phyloP scores from a whole-genome alignment of 2,329 filamentous ascomycete genomes.

The Botrytis sinoallii region DNA sequence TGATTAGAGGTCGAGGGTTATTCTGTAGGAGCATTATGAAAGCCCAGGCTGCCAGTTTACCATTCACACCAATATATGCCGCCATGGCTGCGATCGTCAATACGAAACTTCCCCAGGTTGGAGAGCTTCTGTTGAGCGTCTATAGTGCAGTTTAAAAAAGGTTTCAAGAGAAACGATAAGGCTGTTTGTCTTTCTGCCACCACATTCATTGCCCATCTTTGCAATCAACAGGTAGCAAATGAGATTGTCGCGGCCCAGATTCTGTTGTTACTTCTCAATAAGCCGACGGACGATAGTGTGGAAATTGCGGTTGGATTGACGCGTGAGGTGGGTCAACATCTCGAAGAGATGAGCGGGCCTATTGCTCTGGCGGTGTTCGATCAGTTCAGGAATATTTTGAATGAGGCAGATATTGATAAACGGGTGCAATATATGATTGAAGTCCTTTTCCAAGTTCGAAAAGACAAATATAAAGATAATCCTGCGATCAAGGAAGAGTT shows the following conservation, averaged over 20 bases:
- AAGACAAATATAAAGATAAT: slow-evolving; percentile 96
- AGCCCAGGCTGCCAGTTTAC: slow-evolving; percentile 90
- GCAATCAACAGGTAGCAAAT: slow-evolving; percentile 93
- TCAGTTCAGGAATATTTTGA: slow-evolving; percentile 89
- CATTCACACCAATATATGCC: slow-evolving; percentile 94
- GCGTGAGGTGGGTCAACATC: slow-evolving; percentile 85
- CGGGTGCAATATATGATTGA: slow-evolving; percentile 99
- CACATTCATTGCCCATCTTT: slow-evolving; percentile 90
- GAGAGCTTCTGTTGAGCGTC: slow-evolving; percentile 79
- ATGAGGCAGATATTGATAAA: slow-evolving; percentile 97
- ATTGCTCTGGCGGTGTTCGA: slow-evolving; percentile 92
- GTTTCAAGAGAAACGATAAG: slow-evolving; percentile 95
- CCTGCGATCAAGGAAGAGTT: slow-evolving; percentile 87
- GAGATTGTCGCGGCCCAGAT: slow-evolving; percentile 94
- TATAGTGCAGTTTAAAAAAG: slow-evolving; percentile 90
- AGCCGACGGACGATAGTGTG: slow-evolving; percentile 94
- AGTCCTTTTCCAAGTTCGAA: slow-evolving; percentile 92
- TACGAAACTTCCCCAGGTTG: slow-evolving; percentile 92
- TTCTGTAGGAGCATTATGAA: slow-evolving; percentile 99
- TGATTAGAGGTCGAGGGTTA: slow-evolving; percentile 84
- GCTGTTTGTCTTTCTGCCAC: slow-evolving; percentile 89
- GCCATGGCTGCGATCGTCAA: slow-evolving; percentile 96
- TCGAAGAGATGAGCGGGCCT: slow-evolving; percentile 90
- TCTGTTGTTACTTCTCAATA: slow-evolving; percentile 83
- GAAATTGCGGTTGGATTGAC: slow-evolving; percentile 95